phyloP scores from a whole-genome alignment of 2,329 filamentous ascomycete species.

The Aspergillus viridinutans region DNA sequence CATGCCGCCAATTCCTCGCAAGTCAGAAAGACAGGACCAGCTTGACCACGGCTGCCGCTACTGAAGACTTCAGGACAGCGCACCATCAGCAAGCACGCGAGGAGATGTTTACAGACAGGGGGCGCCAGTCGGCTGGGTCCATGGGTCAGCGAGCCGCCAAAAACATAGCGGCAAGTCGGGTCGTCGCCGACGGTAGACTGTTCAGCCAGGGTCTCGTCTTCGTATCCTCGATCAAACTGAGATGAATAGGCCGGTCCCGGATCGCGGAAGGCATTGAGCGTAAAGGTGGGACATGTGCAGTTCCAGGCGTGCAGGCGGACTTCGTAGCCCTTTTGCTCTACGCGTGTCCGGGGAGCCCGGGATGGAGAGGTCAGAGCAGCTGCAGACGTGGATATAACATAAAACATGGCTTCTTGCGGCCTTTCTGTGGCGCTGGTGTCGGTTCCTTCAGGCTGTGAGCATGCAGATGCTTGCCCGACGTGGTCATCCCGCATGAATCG shows the following conservation, averaged over 20 bases:
- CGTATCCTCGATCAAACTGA: constrained; percentile 9
- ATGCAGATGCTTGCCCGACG: not conserved
- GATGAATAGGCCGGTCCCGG: constrained; percentile 24
- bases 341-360: constrained; percentile 19
- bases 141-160: constrained; percentile 34
- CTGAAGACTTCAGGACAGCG: constrained; percentile 55
- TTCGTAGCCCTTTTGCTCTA: constrained; percentile 53
- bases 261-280: constrained; percentile 63
- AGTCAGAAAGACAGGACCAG: constrained; percentile 42
- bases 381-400: constrained; percentile 59
- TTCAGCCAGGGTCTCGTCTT: constrained; percentile 1
- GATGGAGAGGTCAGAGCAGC: constrained; percentile 22
- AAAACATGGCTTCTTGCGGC: constrained; percentile 46
- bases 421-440: constrained; percentile 2
- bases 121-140: constrained; percentile 14
- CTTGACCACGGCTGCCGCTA: constrained; percentile 52
- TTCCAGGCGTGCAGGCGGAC: constrained; percentile 76
- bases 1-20: constrained; percentile 71
- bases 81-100: constrained; percentile 75
- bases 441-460: not conserved
- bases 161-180: constrained; percentile 21
- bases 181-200: not conserved
- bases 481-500: constrained; percentile 38
- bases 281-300: constrained; percentile 83
- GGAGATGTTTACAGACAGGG: constrained; percentile 76